Conservation (phyloP, 345 rosid species). For the Linum tenue region DNA sequence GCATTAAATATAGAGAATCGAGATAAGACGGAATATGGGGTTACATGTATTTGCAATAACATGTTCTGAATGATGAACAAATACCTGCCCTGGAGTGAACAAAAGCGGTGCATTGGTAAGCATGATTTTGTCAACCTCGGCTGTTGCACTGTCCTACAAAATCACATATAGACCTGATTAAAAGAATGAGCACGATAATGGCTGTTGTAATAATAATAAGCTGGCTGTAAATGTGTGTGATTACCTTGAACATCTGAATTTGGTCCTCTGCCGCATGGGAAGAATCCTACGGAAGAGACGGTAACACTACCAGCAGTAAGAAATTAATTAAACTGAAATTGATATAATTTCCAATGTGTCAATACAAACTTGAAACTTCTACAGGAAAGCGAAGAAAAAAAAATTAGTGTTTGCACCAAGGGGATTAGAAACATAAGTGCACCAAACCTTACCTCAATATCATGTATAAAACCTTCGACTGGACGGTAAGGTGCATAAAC, state of each 20-base stretch:
- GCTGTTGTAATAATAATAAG: background rate
- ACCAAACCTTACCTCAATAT: slow-evolving; percentile 46
- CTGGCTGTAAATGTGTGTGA: background rate
- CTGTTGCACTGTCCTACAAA: slow-evolving; percentile 49
- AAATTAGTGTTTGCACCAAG: background rate
- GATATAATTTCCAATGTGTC: background rate
- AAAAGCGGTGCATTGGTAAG: slow-evolving; percentile 90
- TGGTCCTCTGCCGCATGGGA: slow-evolving; percentile 42
- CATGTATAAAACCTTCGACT: slow-evolving; percentile 74
- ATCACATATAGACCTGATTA: slow-evolving; percentile 26
- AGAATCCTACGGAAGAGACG: slow-evolving; percentile 43
- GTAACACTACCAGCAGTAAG: background rate
- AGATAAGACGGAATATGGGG: background rate
- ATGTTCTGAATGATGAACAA: slow-evolving; percentile 1
- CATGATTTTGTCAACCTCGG: slow-evolving; percentile 74
- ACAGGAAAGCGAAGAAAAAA: background rate
- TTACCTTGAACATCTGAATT: slow-evolving; percentile 57
- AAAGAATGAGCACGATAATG: no score
- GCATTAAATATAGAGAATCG: slow-evolving; percentile 16
- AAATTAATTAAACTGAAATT: no score
- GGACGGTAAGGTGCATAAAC: slow-evolving; percentile 92
- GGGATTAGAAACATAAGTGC: background rate
- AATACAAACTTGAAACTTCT: slow-evolving; percentile 4
- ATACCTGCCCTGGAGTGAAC: slow-evolving; percentile 91
- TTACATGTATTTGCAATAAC: background rate